A percentile compares a stretch with the other conserved stretches of the same genome.
Evolutionary conservation across 1,284 basidiomycete genomes (phyloP).

Genomic region (Gymnopus androsaceus): DNA sequence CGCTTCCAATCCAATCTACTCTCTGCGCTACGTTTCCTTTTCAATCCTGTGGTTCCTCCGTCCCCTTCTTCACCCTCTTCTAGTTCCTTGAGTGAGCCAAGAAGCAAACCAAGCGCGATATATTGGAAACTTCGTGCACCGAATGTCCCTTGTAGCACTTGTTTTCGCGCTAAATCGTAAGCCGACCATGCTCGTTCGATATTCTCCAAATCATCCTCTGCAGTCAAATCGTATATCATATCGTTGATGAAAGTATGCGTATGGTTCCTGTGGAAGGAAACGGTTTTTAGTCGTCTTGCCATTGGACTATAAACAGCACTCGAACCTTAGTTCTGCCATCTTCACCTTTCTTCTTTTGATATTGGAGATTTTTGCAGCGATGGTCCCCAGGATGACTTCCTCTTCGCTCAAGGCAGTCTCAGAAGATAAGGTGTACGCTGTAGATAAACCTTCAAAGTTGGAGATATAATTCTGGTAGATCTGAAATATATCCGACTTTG

Average conservation of each 20-base stretch:
- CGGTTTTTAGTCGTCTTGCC: not conserved
- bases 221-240: slow-evolving; percentile 48
- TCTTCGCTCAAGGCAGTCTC: slow-evolving; percentile 56
- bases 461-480: slow-evolving; percentile 43
- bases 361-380: slow-evolving; percentile 59
- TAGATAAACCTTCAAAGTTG: slow-evolving; percentile 50
- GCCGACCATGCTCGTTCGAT: slow-evolving; percentile 50
- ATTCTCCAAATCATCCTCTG: slow-evolving; percentile 41
- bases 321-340: slow-evolving; percentile 48
- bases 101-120: slow-evolving; percentile 48
- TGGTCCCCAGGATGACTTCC: slow-evolving; percentile 64
- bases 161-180: slow-evolving; percentile 43
- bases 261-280: slow-evolving; percentile 36
- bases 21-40: not conserved
- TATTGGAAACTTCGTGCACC: slow-evolving; percentile 64
- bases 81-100: slow-evolving; percentile 17
- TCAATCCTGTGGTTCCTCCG: not conserved
- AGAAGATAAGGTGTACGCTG: slow-evolving; percentile 48
- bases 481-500: slow-evolving; percentile 22
- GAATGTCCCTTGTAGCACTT: slow-evolving; percentile 33
- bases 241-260: slow-evolving; percentile 50
- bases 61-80: slow-evolving; percentile 6
- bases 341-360: slow-evolving; percentile 51
- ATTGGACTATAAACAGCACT: not conserved
- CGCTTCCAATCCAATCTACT: not conserved